A percentile compares a stretch with the other conserved stretches of the same genome.
These are phyloP conservation scores for Trypanosoma rangeli DNA, from an alignment of 208 protist species.

Conservation along the genomic window DNA sequence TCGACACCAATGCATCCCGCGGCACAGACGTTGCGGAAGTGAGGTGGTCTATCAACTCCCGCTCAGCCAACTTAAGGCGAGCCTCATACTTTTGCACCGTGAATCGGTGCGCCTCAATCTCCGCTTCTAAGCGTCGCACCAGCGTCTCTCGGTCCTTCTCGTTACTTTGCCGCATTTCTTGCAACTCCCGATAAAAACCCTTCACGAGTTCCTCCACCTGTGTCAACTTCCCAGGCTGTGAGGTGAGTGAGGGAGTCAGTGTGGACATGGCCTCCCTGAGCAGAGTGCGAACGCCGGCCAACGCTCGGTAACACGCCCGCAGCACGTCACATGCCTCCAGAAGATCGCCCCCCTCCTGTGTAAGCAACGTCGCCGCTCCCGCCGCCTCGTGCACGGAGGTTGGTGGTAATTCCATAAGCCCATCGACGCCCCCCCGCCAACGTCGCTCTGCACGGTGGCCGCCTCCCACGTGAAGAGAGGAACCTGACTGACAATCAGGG, in stretches of 20 bases:
- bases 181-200: constrained; percentile 43
- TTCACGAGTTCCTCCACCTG: constrained; percentile 42
- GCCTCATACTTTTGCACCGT: constrained; percentile 62
- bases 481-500: constrained; percentile 3
- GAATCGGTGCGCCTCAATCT: constrained; percentile 58
- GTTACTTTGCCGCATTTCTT: constrained; percentile 27
- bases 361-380: constrained; percentile 4
- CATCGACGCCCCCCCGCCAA: not conserved
- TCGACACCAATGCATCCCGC: not conserved
- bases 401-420: not conserved
- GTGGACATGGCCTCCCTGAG: not conserved
- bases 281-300: constrained; percentile 28
- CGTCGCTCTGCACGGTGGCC: not conserved
- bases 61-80: constrained; percentile 18
- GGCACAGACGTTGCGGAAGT: not conserved
- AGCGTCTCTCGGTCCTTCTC: constrained; percentile 44
- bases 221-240: constrained; percentile 14
- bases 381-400: not conserved
- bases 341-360: constrained; percentile 29
- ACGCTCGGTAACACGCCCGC: constrained; percentile 49
- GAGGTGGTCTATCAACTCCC: constrained; percentile 7
- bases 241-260: not conserved
- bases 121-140: constrained; percentile 46
- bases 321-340: constrained; percentile 65
- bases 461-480: not conserved